Evolutionary conservation across 805 yeast species (phyloP), one percentile per base, ranked within the genome.

Genomic region (Blastobotrys robertii): DNA sequence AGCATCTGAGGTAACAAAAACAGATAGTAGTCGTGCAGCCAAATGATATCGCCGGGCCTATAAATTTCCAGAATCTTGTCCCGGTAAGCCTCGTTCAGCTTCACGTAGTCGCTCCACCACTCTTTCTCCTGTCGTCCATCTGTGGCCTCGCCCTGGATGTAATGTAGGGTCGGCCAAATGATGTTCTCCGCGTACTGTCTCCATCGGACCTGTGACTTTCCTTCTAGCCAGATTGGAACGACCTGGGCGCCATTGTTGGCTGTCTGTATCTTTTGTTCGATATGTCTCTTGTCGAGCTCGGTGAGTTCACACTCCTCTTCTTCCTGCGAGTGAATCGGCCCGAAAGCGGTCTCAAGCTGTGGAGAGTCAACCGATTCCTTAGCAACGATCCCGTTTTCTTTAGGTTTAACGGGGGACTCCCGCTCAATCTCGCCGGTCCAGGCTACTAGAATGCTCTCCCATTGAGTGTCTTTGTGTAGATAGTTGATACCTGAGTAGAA

Each of bases 161-260:
- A 92, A 58, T 92, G 98, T 63, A 90, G 79, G 2, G 86, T 81
- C 1, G 96, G 96, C 97, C 98, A 92, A 25, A 92, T 67, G 14
- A 81, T 80, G 53, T 82, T 77, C 58, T 90, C 97, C 1, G 97
- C 94, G 57, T 85, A 90, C 51, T 72, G 72, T 51, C 97, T 73
- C 95, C 97, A 90, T 46, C 88, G 69, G 36, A 69, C 69, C 60
- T 84, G 94, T 62, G 83, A 83, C 47, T 79, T 74, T 48, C 92
- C 74, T 43, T 83, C 68, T 30, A 90, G 66, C 95, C 97, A 88
- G 42, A 90, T 83, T 0, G 97, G 97, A 67, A 11, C 72, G 68
- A 19, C 77, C 63, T 13, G 66, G 62, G 51, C 71, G 70, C 41
- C 14, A 29, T 40, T 41, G 11, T 28, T 16, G 30, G 15, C 34